Conservation (phyloP, 108 stramenopile genomes). For the Hondaea fermentalgiana region DNA sequence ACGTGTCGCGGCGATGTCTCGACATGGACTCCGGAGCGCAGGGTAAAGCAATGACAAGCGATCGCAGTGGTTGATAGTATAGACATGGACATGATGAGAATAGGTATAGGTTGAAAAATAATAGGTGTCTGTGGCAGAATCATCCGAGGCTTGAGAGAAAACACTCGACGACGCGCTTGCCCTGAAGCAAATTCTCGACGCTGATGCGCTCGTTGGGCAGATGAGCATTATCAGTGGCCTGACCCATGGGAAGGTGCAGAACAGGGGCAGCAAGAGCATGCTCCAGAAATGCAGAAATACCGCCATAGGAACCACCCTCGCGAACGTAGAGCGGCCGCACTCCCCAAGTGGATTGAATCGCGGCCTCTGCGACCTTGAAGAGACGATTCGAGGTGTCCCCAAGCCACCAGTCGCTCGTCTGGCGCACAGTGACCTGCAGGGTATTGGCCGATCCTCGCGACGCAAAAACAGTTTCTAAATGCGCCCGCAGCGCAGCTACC, state of each 20-base stretch:
- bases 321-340: neutral
- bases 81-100: too few species aligned
- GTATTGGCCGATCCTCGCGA: neutral
- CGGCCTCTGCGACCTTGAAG: slow-evolving; percentile 7
- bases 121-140: too few species aligned
- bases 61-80: too few species aligned
- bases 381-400: neutral
- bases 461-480: neutral
- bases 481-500: neutral
- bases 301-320: slow-evolving; percentile 18
- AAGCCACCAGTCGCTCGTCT: slow-evolving; percentile 19
- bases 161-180: neutral
- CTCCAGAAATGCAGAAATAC: slow-evolving; percentile 15
- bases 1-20: too few species aligned
- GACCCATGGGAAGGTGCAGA: slow-evolving; percentile 20
- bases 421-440: neutral
- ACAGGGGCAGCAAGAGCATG: neutral
- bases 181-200: slow-evolving; percentile 4
- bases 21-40: too few species aligned
- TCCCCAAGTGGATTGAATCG: neutral
- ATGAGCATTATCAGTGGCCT: slow-evolving; percentile 16
- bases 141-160: neutral
- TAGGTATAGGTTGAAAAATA: too few species aligned
- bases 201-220: slow-evolving; percentile 23
- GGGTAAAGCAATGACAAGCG: too few species aligned